A percentile compares a stretch with the other conserved stretches of the same genome.
These are phyloP conservation scores for Trichoderma atrobrunneum DNA, from an alignment of 2,329 filamentous ascomycete genomes.

Conservation along the genomic window DNA sequence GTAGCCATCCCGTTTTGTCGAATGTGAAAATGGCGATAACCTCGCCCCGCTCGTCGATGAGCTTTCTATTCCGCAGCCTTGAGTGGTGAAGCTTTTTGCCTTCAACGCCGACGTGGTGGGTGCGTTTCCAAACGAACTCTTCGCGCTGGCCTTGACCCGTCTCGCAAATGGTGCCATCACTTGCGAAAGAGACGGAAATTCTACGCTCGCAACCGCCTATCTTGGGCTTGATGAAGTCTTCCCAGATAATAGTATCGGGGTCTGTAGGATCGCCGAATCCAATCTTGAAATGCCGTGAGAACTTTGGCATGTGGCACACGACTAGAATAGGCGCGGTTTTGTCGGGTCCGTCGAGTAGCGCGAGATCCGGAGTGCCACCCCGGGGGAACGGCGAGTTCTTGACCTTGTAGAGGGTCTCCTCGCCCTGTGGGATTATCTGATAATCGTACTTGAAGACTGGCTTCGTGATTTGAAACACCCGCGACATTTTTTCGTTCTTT, in stretches of 20 bases:
- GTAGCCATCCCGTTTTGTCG: constrained; percentile 19
- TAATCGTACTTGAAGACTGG: constrained; percentile 12
- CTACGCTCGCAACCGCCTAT: constrained; percentile 14
- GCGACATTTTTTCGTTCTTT: not conserved
- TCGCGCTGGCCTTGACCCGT: constrained; percentile 7
- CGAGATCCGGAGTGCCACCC: constrained; percentile 18
- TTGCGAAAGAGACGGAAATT: not conserved
- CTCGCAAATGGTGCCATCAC: not conserved
- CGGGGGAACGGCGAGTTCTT: not conserved
- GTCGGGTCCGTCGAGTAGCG: constrained; percentile 19
- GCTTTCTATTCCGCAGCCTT: constrained; percentile 19
- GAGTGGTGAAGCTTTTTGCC: constrained; percentile 6
- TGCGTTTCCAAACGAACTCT: constrained; percentile 22
- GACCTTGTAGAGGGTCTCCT: constrained; percentile 16
- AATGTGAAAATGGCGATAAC: constrained; percentile 22
- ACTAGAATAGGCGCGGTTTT: constrained; percentile 13
- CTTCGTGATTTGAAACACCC: not conserved
- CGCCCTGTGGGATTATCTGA: constrained; percentile 1
- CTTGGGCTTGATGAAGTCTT: constrained; percentile 22
- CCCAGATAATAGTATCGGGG: constrained; percentile 19
- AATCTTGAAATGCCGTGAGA: constrained; percentile 22
- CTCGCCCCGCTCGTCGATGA: constrained; percentile 18
- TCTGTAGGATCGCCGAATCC: constrained; percentile 22
- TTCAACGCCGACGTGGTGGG: constrained; percentile 11
- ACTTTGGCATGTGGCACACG: constrained; percentile 22